Percentiles rank a stretch among this genome's conserved stretches.
Conservation (phyloP, 2,329 filamentous ascomycete genomes). For the Cadophora luteo-olivacea region DNA sequence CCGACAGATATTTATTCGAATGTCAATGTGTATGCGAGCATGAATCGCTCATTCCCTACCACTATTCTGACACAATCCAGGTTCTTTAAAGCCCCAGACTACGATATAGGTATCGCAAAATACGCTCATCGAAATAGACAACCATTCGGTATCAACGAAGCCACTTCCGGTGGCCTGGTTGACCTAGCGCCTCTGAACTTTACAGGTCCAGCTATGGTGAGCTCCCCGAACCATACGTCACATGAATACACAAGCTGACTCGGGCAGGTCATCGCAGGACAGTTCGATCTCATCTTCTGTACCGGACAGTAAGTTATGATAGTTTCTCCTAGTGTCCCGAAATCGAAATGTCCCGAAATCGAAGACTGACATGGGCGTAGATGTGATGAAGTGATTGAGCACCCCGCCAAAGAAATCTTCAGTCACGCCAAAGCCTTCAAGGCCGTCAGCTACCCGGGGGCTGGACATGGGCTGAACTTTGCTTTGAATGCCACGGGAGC, state of each 20-base stretch:
- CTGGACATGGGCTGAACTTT: conserved; percentile 46
- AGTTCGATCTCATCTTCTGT: conserved; percentile 4
- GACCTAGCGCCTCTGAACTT: background rate
- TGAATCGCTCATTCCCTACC: too few relatives aligned
- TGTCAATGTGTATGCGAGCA: conserved; percentile 9
- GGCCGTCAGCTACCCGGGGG: conserved; percentile 45
- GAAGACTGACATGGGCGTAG: background rate
- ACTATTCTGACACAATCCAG: too few relatives aligned
- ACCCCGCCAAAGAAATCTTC: conserved; percentile 23
- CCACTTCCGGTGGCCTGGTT: background rate
- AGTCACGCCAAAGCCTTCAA: conserved; percentile 30
- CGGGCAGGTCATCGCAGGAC: conserved; percentile 1
- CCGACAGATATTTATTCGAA: conserved; percentile 2
- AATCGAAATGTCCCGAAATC: background rate
- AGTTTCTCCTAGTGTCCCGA: background rate
- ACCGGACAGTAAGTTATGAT: background rate
- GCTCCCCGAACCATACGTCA: background rate
- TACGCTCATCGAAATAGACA: conserved; percentile 3
- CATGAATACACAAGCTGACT: background rate
- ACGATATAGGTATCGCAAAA: background rate
- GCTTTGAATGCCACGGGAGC: conserved; percentile 24
- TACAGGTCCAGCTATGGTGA: conserved; percentile 1
- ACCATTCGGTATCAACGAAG: conserved; percentile 5
- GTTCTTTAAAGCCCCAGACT: conserved; percentile 1
- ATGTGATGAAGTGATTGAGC: conserved; percentile 21